Base-by-base conservation (phyloP, 768 basidiomycete species). In the Coprinopsis sp. region DNA sequence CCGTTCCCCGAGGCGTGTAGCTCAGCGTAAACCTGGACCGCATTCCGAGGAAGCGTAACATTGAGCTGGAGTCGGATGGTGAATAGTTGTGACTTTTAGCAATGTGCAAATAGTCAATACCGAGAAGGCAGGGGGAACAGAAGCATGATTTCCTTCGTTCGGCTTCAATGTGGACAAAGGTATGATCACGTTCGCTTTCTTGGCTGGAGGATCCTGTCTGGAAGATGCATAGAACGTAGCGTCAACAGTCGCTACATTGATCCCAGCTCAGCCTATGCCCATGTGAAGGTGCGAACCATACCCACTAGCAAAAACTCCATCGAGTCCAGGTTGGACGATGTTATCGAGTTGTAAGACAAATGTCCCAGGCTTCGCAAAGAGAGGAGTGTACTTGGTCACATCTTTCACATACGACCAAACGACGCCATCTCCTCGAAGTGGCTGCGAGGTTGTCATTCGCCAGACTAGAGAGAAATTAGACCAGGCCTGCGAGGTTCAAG, bases 361-460 rank as follows among this genome's bases (percentile, higher is more conserved):
- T 0, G 76, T 74, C 6, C 87, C 86, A 0, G 78, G 65, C 51
- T 80, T 73, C 1, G 78, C 67, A 57, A 90, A 90, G 30, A 91
- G 72, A 1, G 85, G 84, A 3, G 72, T 75, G 50, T 82, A 90
- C 19, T 78, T 78, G 6, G 85, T 83, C 21, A 84, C 84, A 53
- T 90, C 87, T 58, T 89, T 89, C 53, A 79, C 61, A 46, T 77
- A 82, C 1, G 85, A 87, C 87, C 86, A 89, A 39, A 87, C 81
- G 49, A 89, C 87, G 10, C 87, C 87, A 38, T 77, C 71, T 2
- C 76, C 71, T 12, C 53, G 54, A 1, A 79, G 82, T 0, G 87
- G 87, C 61, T 90, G 87, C 0, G 87, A 81, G 14, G 87, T 90
- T 0, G 85, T 87, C 16, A 84, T 87, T 29, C 87, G 72, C 87